A percentile compares a stretch with the other conserved stretches of the same genome.
Conservation (phyloP, 352 stramenopile genomes). For the Blastocystis sp. region DNA sequence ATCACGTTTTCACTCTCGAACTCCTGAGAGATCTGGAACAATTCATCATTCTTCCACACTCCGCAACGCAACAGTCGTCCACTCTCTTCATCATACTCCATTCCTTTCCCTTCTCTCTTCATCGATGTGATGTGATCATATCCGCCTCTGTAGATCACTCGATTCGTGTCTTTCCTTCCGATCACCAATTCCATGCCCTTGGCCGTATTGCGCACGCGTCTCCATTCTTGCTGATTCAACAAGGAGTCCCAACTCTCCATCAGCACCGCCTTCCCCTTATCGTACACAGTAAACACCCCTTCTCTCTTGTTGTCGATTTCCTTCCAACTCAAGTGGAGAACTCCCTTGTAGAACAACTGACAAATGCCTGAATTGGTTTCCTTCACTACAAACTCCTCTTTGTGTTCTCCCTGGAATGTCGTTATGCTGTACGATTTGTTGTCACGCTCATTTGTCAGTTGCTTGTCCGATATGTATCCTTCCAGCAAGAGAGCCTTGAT, state of each 20-base stretch:
- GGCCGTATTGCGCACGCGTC: not conserved
- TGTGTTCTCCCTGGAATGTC: not conserved
- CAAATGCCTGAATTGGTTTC: not conserved
- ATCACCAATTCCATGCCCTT: not conserved
- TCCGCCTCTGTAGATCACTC: not conserved
- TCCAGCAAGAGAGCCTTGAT: too few species aligned
- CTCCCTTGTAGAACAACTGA: not conserved
- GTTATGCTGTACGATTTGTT: not conserved
- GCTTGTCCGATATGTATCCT: too few species aligned
- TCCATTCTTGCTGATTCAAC: not conserved
- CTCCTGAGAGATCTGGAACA: constrained; percentile 33
- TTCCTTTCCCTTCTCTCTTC: not conserved
- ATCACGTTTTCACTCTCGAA: constrained; percentile 1
- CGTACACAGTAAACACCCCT: not conserved
- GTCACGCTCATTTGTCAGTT: too few species aligned
- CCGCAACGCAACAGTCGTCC: not conserved
- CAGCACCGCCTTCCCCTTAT: not conserved
- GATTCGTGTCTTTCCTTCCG: not conserved
- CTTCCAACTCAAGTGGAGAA: not conserved
- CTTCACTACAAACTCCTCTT: not conserved
- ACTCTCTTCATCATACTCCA: constrained; percentile 1
- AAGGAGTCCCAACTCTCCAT: constrained; percentile 11
- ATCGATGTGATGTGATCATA: not conserved
- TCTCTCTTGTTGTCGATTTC: not conserved
- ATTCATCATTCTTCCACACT: not conserved